These are phyloP conservation scores for Cystobasidium slooffiae DNA, from an alignment of 1,284 basidiomycete genomes.

Conservation along the genomic window DNA sequence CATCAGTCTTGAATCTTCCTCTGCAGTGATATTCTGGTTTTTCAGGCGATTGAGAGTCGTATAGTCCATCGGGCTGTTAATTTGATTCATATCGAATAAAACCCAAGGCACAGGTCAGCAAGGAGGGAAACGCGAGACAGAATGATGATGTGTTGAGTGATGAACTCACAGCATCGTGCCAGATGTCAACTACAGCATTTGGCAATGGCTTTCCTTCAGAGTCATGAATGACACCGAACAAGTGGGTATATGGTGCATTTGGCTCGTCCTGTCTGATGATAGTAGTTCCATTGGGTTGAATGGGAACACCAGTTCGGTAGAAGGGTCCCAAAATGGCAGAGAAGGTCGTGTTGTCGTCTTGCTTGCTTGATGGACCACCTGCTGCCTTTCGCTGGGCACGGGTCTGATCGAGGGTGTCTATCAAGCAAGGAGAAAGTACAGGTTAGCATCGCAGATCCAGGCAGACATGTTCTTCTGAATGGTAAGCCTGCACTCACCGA, in stretches of 20 bases:
- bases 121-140: no score
- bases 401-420: slow-evolving; percentile 38
- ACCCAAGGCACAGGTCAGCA: no score
- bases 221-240: slow-evolving; percentile 55
- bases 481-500: slow-evolving; percentile 50
- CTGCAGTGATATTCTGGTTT: slow-evolving; percentile 56
- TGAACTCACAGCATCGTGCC: slow-evolving; percentile 54
- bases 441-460: neutral
- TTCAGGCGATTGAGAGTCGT: slow-evolving; percentile 57
- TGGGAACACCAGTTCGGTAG: slow-evolving; percentile 55
- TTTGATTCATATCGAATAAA: no score
- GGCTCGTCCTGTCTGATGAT: slow-evolving; percentile 54
- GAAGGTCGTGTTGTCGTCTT: slow-evolving; percentile 48
- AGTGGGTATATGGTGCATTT: slow-evolving; percentile 53
- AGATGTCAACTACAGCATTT: slow-evolving; percentile 57
- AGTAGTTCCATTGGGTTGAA: slow-evolving; percentile 54
- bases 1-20: slow-evolving; percentile 55
- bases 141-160: no score
- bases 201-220: slow-evolving; percentile 55
- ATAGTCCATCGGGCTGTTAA: slow-evolving; percentile 56
- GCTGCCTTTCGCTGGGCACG: slow-evolving; percentile 43
- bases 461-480: neutral
- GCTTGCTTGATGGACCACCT: slow-evolving; percentile 43
- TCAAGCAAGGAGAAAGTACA: neutral
- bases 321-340: slow-evolving; percentile 58